Evolutionary conservation across 495 filamentous ascomycete genomes (phyloP).

Genomic region (Bryoglossum gracile): DNA sequence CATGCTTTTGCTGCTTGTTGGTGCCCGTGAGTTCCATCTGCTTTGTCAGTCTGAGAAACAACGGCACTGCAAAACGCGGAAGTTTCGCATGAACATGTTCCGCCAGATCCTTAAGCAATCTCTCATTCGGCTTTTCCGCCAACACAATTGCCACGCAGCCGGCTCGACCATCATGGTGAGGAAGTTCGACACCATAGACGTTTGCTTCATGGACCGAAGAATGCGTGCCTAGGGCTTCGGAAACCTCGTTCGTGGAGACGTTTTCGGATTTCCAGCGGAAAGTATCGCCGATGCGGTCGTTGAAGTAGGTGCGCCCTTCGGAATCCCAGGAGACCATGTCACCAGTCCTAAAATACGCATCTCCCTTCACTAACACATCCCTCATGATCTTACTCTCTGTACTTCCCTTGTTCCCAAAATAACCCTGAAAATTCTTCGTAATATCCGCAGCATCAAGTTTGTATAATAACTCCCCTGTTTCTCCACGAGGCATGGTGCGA

Average conservation of each 20-base stretch:
- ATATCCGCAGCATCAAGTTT: slow-evolving; percentile 61
- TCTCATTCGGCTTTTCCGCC: slow-evolving; percentile 34
- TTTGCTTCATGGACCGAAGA: slow-evolving; percentile 68
- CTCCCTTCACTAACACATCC: slow-evolving; percentile 71
- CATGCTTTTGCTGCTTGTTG: slow-evolving; percentile 79
- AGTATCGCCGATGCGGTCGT: slow-evolving; percentile 87
- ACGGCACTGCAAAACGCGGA: slow-evolving; percentile 67
- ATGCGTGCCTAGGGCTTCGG: slow-evolving; percentile 62
- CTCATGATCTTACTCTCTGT: slow-evolving; percentile 73
- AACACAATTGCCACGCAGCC: slow-evolving; percentile 72
- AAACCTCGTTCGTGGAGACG: slow-evolving; percentile 78
- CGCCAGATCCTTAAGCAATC: slow-evolving; percentile 50
- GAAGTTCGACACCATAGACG: slow-evolving; percentile 80
- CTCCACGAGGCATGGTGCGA: slow-evolving; percentile 46
- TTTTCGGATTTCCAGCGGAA: slow-evolving; percentile 97
- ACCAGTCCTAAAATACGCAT: slow-evolving; percentile 81
- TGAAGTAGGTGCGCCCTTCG: slow-evolving; percentile 75
- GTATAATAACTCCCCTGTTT: slow-evolving; percentile 77
- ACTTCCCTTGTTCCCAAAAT: slow-evolving; percentile 69
- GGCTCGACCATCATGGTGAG: slow-evolving; percentile 78
- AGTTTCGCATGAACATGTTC: slow-evolving; percentile 48
- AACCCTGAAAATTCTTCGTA: slow-evolving; percentile 68
- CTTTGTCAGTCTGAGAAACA: slow-evolving; percentile 65
- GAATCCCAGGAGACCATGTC: slow-evolving; percentile 67
- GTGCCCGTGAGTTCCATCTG: slow-evolving; percentile 66